Evolutionary conservation across 2,329 filamentous ascomycete genomes (phyloP).

Genomic region (Diaporthe ampelina): DNA sequence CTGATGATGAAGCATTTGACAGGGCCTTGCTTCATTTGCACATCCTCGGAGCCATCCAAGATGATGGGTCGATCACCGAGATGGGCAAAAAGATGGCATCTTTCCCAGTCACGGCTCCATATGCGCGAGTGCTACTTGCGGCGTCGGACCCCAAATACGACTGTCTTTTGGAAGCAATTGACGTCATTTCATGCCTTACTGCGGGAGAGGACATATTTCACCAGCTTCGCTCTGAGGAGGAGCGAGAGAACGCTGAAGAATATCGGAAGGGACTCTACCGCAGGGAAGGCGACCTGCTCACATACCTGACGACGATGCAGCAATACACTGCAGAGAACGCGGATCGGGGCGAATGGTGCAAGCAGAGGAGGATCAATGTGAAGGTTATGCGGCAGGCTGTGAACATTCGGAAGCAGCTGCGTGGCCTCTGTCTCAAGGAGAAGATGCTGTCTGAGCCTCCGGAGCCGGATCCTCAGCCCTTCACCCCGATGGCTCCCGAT

Average conservation of each 20-base stretch:
- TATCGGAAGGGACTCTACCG: conserved; percentile 70
- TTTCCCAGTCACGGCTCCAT: conserved; percentile 84
- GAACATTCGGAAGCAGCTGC: conserved; percentile 73
- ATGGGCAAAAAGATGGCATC: conserved; percentile 83
- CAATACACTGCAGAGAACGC: conserved; percentile 70
- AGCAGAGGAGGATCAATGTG: conserved; percentile 67
- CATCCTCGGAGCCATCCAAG: conserved; percentile 80
- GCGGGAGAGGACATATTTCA: conserved; percentile 75
- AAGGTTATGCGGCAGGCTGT: conserved; percentile 75
- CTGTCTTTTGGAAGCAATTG: conserved; percentile 86
- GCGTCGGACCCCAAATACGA: conserved; percentile 78
- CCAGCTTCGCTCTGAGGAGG: conserved; percentile 70
- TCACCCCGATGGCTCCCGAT: conserved; percentile 67
- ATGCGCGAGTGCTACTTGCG: conserved; percentile 86
- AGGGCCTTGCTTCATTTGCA: conserved; percentile 86
- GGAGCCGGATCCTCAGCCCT: conserved; percentile 68
- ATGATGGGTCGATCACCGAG: conserved; percentile 79
- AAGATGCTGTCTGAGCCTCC: conserved; percentile 62
- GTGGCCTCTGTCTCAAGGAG: conserved; percentile 67
- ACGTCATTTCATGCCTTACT: conserved; percentile 79
- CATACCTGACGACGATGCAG: conserved; percentile 74
- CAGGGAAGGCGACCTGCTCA: conserved; percentile 75
- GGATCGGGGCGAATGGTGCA: conserved; percentile 71
- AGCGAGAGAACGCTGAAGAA: conserved; percentile 65
- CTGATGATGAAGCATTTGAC: conserved; percentile 82